Evolutionary conservation across 2,329 filamentous ascomycete species (phyloP), one percentile per base, ranked within the genome.

Genomic region (Neoscytalidium dimidiatum): DNA sequence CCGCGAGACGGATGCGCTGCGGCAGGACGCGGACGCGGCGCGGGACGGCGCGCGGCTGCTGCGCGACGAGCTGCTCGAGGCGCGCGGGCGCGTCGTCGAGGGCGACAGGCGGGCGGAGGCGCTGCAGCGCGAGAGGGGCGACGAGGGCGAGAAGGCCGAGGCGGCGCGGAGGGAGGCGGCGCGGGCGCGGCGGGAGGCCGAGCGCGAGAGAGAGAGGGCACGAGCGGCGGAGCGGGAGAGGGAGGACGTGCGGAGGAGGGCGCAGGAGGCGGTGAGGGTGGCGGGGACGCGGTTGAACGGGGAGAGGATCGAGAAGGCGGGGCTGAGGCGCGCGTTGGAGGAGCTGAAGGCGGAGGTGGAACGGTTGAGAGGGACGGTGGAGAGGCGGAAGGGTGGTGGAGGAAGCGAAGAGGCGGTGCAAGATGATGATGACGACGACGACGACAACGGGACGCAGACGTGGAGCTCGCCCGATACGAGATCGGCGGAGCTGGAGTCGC

Each of bases 271-370:
- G 26, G 63, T 65, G 21, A 44, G 56, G 14, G 60, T 44, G 23
- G 53, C 63, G 5, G 41, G 33, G 21, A 48, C 51, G 23, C 33
- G 57, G 51, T 29, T 64, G n/a, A 57, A 35, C 6, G 46, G 31
- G 4, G 63, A 65, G 56, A 46, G 53, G 26, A 48, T 49, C 14
- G 53, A 65, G 56, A 65, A 65, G 35, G 46, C 33, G 14, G 23
- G 33, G 7, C n/a, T 64, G 21, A 61, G 21, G 48, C 43, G 43
- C 17, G 57, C 56, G n/a, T 19, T 57, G 31, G 35, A 66, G 29
- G 28, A 14, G 8, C 23, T 48, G 19, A 62, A 43, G 46, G 23
- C 43, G 38, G 57, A 66, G 13, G 58, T 66, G 14, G 64, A 66
- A 8, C 19, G 2, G 9, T 29, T 66, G 28, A 53, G 51, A 14